phyloP scores from a whole-genome alignment of 225 moss, liverwort and hornwort species.

The Anthoceros angustus region DNA sequence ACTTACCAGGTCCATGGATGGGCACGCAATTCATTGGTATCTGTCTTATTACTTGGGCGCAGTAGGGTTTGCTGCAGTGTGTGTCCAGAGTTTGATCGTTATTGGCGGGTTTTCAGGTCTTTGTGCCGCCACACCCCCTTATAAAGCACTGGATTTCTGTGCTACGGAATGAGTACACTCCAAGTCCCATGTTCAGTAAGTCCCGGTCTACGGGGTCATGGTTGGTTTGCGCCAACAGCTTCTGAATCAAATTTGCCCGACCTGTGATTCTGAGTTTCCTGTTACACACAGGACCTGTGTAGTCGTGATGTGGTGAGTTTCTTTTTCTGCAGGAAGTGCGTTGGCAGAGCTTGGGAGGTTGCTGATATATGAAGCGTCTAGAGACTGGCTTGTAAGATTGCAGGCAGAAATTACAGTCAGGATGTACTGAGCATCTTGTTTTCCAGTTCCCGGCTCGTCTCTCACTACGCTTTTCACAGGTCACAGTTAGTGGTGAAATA shows the following conservation, averaged over 20 bases:
- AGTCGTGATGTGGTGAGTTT: background rate
- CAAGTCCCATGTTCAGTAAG: conserved; percentile 73
- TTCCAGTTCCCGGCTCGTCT: conserved; percentile 5
- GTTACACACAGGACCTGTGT: background rate
- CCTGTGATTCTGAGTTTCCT: conserved; percentile 4
- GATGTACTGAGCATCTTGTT: conserved; percentile 12
- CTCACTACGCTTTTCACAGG: conserved; percentile 18
- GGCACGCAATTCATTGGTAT: too few species aligned
- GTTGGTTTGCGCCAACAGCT: background rate
- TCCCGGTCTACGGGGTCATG: background rate
- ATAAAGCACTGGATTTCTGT: conserved; percentile 82
- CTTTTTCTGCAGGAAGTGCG: conserved; percentile 47
- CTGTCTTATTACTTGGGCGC: too few species aligned
- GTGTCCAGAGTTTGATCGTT: background rate
- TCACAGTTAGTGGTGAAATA: conserved; percentile 70
- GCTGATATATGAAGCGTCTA: conserved; percentile 85
- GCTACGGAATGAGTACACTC: conserved; percentile 76
- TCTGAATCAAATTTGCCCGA: conserved; percentile 5
- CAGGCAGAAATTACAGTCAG: background rate
- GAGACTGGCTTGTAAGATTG: conserved; percentile 78
- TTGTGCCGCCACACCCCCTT: conserved; percentile 85
- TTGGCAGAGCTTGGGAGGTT: conserved; percentile 81
- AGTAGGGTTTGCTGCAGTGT: too few species aligned
- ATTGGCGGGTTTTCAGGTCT: conserved; percentile 30
- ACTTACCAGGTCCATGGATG: too few species aligned